Percentiles rank a stretch among this genome's conserved stretches.
Evolutionary conservation across 441 rosid species (phyloP).

Genomic region (Corymbia citriodora): DNA sequence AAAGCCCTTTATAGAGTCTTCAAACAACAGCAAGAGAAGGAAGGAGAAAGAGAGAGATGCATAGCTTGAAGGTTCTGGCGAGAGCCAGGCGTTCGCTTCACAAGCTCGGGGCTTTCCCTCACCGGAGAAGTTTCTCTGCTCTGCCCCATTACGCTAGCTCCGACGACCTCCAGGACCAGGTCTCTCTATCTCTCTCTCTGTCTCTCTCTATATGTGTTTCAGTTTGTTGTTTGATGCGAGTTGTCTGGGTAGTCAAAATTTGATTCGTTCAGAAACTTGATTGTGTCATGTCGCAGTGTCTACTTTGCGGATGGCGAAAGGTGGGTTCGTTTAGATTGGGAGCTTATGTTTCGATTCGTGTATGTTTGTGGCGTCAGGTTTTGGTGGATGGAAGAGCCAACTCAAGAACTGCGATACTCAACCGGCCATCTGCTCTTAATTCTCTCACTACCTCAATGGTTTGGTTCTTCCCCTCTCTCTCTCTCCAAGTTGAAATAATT

Average conservation of each 20-base stretch:
- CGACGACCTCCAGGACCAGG: constrained; percentile 65
- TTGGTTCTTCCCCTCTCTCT: not conserved
- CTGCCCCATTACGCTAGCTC: constrained; percentile 41
- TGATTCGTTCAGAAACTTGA: not conserved
- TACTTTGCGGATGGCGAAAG: not conserved
- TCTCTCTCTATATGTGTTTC: not conserved
- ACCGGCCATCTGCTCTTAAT: constrained; percentile 65
- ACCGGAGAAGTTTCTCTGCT: constrained; percentile 54
- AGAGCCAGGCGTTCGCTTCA: constrained; percentile 27
- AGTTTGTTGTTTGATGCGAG: not conserved
- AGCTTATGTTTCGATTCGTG: not conserved
- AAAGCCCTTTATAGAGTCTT: not conserved
- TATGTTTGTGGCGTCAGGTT: constrained; percentile 38
- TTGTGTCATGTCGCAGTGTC: not conserved
- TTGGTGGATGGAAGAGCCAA: constrained; percentile 86
- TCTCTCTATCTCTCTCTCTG: not conserved
- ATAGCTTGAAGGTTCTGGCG: constrained; percentile 42
- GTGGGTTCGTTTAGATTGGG: not conserved
- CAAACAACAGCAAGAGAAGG: not conserved
- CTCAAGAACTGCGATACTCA: constrained; percentile 87
- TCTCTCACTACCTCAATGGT: constrained; percentile 78
- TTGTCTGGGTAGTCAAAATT: not conserved
- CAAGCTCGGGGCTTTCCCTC: constrained; percentile 27
- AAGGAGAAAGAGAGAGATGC: constrained; percentile 30
- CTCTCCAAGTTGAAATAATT: rapidly evolving